Base-by-base conservation (phyloP, 2,329 filamentous ascomycete genomes). In the Phyllosticta citrichinensis region DNA sequence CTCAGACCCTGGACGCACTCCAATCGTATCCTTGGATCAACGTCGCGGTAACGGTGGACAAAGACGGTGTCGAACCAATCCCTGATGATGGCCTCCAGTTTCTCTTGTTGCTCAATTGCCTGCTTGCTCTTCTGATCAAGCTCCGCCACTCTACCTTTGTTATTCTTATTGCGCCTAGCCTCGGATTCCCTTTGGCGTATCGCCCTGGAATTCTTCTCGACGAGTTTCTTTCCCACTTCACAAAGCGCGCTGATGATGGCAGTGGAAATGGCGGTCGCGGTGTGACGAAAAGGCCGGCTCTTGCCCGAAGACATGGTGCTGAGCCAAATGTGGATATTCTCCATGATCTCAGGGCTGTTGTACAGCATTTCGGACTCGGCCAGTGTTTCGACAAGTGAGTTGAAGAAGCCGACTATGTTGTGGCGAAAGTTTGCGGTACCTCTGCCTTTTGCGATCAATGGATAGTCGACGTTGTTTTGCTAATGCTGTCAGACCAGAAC, bases 61-160 rank as follows among this genome's bases (percentile, higher is more conserved):
- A 96, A 99, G 55, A 97, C 87, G 1, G 89, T 89, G 66, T 96
- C 89, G 70, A 97, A 96, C 68, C 91, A 90, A 66, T 95, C 91
- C 66, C 87, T 87, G 62, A 97, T 85, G 63, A 87, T 81, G 30
- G 83, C 81, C 65, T 89, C 86, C 58, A 91, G 83, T 12, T 81
- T 78, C 62, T 89, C 86, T 35, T 89, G 81, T 69, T 86, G 87
- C 63, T 84, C 77, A 64, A 87, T 86, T 40, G 86, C 85, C 65
- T 91, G 84, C 52, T 87, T 81, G 50, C 93, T 80, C 60, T 85
- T 87, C 52, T 83, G 80, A 69, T 95, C 84, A 24, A 94, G 85
- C 12, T 87, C 86, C 56, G 84, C 81, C 22, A 91, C 81, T 65
- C 91, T 87, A 40, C 83, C 83, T 75, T 95, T 93, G 73, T 96